Percentiles rank a stretch among this genome's conserved stretches.
These are phyloP conservation scores for Yamadazyma tumulicola DNA, from an alignment of 805 yeast genomes.

Conservation along the genomic window DNA sequence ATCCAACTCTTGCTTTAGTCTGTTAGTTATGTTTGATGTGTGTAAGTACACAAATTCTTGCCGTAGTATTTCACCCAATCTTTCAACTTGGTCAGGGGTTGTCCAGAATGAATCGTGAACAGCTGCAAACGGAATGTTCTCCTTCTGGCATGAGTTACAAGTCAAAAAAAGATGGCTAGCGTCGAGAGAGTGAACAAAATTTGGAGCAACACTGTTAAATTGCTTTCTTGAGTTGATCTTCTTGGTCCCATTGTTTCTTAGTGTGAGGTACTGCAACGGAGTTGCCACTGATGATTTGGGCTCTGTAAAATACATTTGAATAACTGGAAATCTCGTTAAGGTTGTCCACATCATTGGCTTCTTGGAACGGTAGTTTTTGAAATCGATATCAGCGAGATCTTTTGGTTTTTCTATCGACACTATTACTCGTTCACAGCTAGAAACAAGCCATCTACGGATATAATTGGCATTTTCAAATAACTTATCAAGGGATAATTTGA, in stretches of 20 bases:
- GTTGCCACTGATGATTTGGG: neutral
- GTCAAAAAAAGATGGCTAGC: slow-evolving; percentile 39
- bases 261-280: neutral
- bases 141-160: slow-evolving; percentile 18
- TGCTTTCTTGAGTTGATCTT: slow-evolving; percentile 19
- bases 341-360: slow-evolving; percentile 43
- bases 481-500: slow-evolving; percentile 23
- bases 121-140: slow-evolving; percentile 28
- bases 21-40: slow-evolving; percentile 20
- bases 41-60: slow-evolving; percentile 36
- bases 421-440: slow-evolving; percentile 26
- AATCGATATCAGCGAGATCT: slow-evolving; percentile 10
- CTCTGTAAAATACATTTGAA: slow-evolving; percentile 29
- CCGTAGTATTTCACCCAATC: slow-evolving; percentile 24
- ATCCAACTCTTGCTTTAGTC: slow-evolving; percentile 24
- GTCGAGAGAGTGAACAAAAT: slow-evolving; percentile 42
- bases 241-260: no score
- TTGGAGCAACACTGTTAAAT: slow-evolving; percentile 39
- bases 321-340: slow-evolving; percentile 37
- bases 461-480: slow-evolving; percentile 30
- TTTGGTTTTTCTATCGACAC: slow-evolving; percentile 1
- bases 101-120: slow-evolving; percentile 47
- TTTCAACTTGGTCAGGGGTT: slow-evolving; percentile 27
- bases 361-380: slow-evolving; percentile 18
- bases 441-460: slow-evolving; percentile 35